Percentiles rank a stretch among this genome's conserved stretches.
Conservation (phyloP, 352 stramenopile genomes). For the Pythium sp. region DNA sequence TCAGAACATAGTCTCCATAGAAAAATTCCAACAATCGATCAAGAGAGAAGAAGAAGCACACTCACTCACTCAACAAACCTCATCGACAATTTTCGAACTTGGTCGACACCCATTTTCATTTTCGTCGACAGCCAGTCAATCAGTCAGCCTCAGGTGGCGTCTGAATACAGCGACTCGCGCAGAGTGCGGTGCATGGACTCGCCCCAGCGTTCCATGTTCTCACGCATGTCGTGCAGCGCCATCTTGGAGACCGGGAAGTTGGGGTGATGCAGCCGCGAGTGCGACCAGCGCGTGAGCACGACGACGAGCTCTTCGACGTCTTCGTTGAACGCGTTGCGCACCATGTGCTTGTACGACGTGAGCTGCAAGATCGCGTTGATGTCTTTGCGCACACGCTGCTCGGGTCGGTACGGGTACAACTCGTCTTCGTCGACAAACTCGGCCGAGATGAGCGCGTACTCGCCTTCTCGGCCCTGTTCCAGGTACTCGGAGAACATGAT, state of each 20-base stretch:
- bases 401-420: slow-evolving; percentile 36
- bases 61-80: too few species aligned
- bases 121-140: too few species aligned
- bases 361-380: slow-evolving; percentile 28
- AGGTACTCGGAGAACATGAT: slow-evolving; percentile 34
- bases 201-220: slow-evolving; percentile 40
- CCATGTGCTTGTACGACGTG: slow-evolving; percentile 17
- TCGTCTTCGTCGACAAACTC: slow-evolving; percentile 44
- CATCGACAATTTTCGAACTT: too few species aligned
- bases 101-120: too few species aligned
- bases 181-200: slow-evolving; percentile 41
- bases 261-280: slow-evolving; percentile 29
- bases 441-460: slow-evolving; percentile 35
- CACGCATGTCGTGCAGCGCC: slow-evolving; percentile 33
- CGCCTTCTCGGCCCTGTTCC: slow-evolving; percentile 20
- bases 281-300: slow-evolving; percentile 39
- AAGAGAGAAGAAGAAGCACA: too few species aligned
- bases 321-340: slow-evolving; percentile 19
- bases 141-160: slow-evolving; percentile 1
- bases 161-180: slow-evolving; percentile 25
- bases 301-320: slow-evolving; percentile 30
- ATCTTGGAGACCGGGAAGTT: slow-evolving; percentile 24
- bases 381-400: slow-evolving; percentile 43
- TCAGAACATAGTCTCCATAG: too few species aligned
- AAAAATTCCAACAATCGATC: too few species aligned